phyloP scores from a whole-genome alignment of 1,284 basidiomycete genomes.

The Exobasidium cylindrosporum region DNA sequence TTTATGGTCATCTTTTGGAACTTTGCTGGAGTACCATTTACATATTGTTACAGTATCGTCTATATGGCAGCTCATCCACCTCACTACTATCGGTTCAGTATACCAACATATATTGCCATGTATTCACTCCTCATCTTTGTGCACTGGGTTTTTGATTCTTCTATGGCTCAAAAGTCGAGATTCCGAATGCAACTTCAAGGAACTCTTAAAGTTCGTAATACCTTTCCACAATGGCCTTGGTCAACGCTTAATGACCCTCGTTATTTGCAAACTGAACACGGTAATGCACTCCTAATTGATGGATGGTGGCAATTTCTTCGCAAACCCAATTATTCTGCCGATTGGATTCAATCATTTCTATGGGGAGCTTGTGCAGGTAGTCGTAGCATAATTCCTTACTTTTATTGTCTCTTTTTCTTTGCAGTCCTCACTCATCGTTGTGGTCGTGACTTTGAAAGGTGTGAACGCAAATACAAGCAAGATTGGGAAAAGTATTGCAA shows the following conservation, averaged over 20 bases:
- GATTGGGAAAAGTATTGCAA: conserved; percentile 80
- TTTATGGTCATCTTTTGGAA: conserved; percentile 64
- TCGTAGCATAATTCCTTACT: conserved; percentile 85
- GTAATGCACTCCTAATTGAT: conserved; percentile 79
- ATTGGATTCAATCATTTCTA: conserved; percentile 72
- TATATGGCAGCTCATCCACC: conserved; percentile 97
- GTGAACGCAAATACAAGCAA: conserved; percentile 87
- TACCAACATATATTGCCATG: conserved; percentile 65
- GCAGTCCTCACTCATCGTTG: conserved; percentile 49
- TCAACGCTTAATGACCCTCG: conserved; percentile 82
- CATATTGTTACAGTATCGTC: conserved; percentile 75
- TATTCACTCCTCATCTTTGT: conserved; percentile 41
- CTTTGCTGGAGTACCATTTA: conserved; percentile 76
- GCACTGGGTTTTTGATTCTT: conserved; percentile 69
- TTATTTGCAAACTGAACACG: conserved; percentile 89
- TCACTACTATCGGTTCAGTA: conserved; percentile 79
- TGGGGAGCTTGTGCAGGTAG: conserved; percentile 86
- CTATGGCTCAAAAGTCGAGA: conserved; percentile 94
- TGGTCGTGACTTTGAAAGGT: conserved; percentile 60
- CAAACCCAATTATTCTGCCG: conserved; percentile 61
- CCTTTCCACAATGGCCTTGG: conserved; percentile 91
- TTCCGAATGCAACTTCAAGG: conserved; percentile 93
- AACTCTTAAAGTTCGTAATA: conserved; percentile 71
- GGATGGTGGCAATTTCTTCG: conserved; percentile 77
- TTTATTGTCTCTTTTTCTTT: conserved; percentile 59